Evolutionary conservation across 768 basidiomycete species (phyloP).

Genomic region (Chlorophyllum brunneum): DNA sequence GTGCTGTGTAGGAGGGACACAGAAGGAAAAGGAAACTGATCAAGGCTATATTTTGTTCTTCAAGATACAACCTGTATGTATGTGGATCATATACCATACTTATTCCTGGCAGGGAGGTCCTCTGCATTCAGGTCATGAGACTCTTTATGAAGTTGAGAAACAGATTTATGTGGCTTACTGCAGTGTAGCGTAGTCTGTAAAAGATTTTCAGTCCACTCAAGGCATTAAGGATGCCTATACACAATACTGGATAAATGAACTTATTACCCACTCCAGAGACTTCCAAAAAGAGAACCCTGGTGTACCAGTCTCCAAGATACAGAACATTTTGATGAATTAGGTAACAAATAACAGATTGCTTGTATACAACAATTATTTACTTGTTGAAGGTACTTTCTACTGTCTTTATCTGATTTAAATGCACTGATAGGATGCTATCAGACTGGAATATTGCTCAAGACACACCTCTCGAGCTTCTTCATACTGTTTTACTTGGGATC

Average conservation of each 20-base stretch:
- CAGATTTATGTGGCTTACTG: slow-evolving; percentile 29
- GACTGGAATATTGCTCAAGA: slow-evolving; percentile 28
- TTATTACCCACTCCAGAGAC: slow-evolving; percentile 21
- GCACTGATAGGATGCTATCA: slow-evolving; percentile 2
- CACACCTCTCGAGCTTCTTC: slow-evolving; percentile 41
- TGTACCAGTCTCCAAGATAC: slow-evolving; percentile 17
- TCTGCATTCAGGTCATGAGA: slow-evolving; percentile 20
- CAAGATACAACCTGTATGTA: slow-evolving; percentile 17
- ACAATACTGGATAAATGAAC: slow-evolving; percentile 32
- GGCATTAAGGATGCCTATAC: slow-evolving; percentile 38
- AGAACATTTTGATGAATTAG: slow-evolving; percentile 24
- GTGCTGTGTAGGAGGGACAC: slow-evolving; percentile 33
- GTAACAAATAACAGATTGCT: slow-evolving; percentile 18
- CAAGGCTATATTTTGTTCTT: slow-evolving; percentile 33
- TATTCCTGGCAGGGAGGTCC: slow-evolving; percentile 13
- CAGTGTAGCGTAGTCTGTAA: slow-evolving; percentile 26
- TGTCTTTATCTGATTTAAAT: neutral
- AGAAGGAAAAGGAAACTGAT: slow-evolving; percentile 27
- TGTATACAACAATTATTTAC: slow-evolving; percentile 30
- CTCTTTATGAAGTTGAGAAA: slow-evolving; percentile 19
- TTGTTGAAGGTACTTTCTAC: slow-evolving; percentile 21
- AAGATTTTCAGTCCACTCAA: slow-evolving; percentile 23
- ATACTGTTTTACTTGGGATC: slow-evolving; percentile 39
- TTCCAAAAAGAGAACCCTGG: slow-evolving; percentile 19
- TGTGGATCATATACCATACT: no score